Evolutionary conservation across 768 basidiomycete genomes (phyloP).

Genomic region (Tylopilus sp.): DNA sequence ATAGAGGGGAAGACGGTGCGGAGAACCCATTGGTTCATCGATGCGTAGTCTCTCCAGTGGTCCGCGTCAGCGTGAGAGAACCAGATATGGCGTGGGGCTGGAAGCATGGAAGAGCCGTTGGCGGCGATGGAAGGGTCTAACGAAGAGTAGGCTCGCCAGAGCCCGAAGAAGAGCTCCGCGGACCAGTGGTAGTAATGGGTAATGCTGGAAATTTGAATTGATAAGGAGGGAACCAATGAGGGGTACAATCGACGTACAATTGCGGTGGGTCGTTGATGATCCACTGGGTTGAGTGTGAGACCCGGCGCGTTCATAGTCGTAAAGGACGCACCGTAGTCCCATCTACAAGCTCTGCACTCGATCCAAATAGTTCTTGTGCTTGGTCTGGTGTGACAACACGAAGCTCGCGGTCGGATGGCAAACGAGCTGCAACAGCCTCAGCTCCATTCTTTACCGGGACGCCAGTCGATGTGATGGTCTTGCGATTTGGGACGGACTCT

Average conservation of each 20-base stretch:
- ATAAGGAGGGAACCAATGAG: too few relatives aligned
- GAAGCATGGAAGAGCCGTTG: constrained; percentile 67
- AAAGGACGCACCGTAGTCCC: constrained; percentile 60
- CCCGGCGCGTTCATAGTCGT: neutral
- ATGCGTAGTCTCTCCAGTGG: constrained; percentile 89
- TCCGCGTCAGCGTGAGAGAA: constrained; percentile 71
- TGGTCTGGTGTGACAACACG: constrained; percentile 65
- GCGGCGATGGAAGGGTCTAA: constrained; percentile 67
- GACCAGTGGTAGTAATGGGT: constrained; percentile 95
- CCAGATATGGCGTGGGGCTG: constrained; percentile 68
- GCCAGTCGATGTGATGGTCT: constrained; percentile 70
- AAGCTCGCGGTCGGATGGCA: constrained; percentile 79
- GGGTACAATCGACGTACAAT: constrained; percentile 56
- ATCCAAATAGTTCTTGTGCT: constrained; percentile 68
- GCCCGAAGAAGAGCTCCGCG: constrained; percentile 87
- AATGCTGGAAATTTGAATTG: constrained; percentile 59
- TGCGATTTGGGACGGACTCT: constrained; percentile 57
- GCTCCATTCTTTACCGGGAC: constrained; percentile 54
- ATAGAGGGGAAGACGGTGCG: constrained; percentile 78
- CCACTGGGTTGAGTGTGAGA: constrained; percentile 44
- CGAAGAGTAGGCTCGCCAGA: constrained; percentile 88
- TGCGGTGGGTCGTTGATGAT: constrained; percentile 83
- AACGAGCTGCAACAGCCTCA: constrained; percentile 51
- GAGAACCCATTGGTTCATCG: constrained; percentile 87
- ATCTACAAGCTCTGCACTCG: constrained; percentile 67